These are phyloP conservation scores for Calocera cornea DNA, from an alignment of 768 basidiomycete species.

Conservation along the genomic window DNA sequence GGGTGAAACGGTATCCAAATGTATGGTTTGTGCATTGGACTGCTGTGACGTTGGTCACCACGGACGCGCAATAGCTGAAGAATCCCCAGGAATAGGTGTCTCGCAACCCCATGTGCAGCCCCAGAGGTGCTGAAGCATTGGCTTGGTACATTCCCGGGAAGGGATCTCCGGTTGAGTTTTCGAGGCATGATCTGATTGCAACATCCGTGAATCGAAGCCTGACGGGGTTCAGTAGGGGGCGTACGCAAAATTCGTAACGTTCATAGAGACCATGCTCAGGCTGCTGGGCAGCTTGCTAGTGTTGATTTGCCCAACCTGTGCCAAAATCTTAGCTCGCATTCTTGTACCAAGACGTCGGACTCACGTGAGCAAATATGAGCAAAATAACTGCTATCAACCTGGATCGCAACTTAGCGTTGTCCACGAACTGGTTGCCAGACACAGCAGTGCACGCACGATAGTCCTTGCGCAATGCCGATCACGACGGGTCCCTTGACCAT, in stretches of 20 bases:
- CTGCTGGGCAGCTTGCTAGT: slow-evolving; percentile 56
- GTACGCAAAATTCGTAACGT: slow-evolving; percentile 60
- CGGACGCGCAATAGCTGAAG: slow-evolving; percentile 64
- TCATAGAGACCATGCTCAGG: slow-evolving; percentile 59
- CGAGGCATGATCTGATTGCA: slow-evolving; percentile 26
- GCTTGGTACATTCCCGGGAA: slow-evolving; percentile 51
- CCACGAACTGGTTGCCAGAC: too few relatives aligned
- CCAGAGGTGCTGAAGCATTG: slow-evolving; percentile 51
- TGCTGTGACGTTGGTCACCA: slow-evolving; percentile 33
- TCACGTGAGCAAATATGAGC: slow-evolving; percentile 70
- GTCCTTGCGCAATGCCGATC: not conserved
- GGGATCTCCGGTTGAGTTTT: slow-evolving; percentile 39
- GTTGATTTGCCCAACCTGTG: slow-evolving; percentile 69
- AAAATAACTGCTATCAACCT: slow-evolving; percentile 39
- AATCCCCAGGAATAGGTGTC: slow-evolving; percentile 66
- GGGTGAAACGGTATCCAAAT: slow-evolving; percentile 45
- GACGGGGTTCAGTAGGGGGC: slow-evolving; percentile 14
- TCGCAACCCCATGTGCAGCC: slow-evolving; percentile 44
- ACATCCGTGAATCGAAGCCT: slow-evolving; percentile 29
- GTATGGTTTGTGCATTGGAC: slow-evolving; percentile 55
- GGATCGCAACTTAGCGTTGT: too few relatives aligned
- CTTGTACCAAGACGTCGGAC: slow-evolving; percentile 19
- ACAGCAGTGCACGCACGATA: not conserved
- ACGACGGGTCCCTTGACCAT: slow-evolving; percentile 4
- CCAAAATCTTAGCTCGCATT: slow-evolving; percentile 17